These are phyloP conservation scores for Lactarius evosmus DNA, from an alignment of 768 basidiomycete species.

Conservation along the genomic window DNA sequence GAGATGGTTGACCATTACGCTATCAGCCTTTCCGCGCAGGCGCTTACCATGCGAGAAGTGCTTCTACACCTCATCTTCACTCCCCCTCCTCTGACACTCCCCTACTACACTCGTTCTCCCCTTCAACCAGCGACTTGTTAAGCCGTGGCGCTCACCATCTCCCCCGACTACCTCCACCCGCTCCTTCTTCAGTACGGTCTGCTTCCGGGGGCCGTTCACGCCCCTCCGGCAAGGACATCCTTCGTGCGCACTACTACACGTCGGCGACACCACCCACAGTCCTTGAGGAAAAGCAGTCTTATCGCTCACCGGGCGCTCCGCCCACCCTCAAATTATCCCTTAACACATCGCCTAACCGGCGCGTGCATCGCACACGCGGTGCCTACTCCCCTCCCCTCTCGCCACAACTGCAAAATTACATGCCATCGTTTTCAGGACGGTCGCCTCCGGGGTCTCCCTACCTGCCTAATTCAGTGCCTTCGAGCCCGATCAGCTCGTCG, in stretches of 20 bases:
- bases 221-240: neutral
- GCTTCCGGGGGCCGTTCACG: neutral
- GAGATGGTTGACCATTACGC: neutral
- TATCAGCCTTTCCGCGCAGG: neutral
- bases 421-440: conserved; percentile 11
- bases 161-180: neutral
- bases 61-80: conserved; percentile 12
- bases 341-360: neutral
- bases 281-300: neutral
- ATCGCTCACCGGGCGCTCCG: neutral
- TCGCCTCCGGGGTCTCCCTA: neutral
- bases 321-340: neutral
- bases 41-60: conserved; percentile 16
- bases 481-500: conserved; percentile 8
- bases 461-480: conserved; percentile 4
- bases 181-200: neutral
- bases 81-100: neutral
- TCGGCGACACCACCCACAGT: conserved; percentile 6
- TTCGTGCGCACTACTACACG: neutral
- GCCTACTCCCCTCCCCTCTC: neutral
- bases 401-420: conserved; percentile 7
- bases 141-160: neutral
- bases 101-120: neutral
- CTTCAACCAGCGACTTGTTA: conserved; percentile 1
- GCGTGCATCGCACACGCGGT: neutral